Evolutionary conservation across 352 stramenopile species (phyloP).

Genomic region (Globisporangium cystogenes): DNA sequence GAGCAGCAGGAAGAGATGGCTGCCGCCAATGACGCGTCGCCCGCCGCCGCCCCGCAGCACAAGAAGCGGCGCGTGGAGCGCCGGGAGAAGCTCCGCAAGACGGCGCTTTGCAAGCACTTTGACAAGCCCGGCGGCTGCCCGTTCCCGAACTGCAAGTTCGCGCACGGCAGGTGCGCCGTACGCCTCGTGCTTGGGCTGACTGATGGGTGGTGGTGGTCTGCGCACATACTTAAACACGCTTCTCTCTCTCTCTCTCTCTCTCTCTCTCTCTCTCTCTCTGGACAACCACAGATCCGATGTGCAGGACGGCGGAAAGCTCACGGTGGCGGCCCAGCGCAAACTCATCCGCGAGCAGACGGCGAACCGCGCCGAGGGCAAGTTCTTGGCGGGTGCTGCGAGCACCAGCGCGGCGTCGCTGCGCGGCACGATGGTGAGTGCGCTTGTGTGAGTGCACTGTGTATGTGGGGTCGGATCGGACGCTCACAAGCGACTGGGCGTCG

Average conservation of each 20-base stretch:
- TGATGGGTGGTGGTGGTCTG: too few species aligned
- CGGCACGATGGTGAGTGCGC: constrained; percentile 55
- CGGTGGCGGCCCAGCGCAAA: constrained; percentile 68
- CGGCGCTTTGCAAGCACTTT: constrained; percentile 81
- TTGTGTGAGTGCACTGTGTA: not conserved
- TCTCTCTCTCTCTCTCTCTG: too few species aligned
- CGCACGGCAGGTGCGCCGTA: constrained; percentile 49
- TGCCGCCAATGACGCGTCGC: not conserved
- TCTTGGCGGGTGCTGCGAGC: constrained; percentile 28
- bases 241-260: too few species aligned
- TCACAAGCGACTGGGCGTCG: not conserved
- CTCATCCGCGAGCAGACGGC: constrained; percentile 77
- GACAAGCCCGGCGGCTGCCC: constrained; percentile 79
- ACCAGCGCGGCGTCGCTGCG: constrained; percentile 34
- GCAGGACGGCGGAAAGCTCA: constrained; percentile 42
- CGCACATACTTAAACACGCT: too few species aligned
- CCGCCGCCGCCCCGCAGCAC: not conserved
- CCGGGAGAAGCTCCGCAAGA: constrained; percentile 67
- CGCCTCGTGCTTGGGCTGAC: not conserved
- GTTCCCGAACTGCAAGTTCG: constrained; percentile 81
- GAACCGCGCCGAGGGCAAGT: constrained; percentile 56
- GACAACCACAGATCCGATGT: constrained; percentile 31
- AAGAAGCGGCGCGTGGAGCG: constrained; percentile 71
- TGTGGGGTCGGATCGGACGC: too few species aligned
- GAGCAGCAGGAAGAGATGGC: not conserved